These are phyloP conservation scores for Beta macrorhiza DNA, from an alignment of 179 eudicot species.

Conservation along the genomic window DNA sequence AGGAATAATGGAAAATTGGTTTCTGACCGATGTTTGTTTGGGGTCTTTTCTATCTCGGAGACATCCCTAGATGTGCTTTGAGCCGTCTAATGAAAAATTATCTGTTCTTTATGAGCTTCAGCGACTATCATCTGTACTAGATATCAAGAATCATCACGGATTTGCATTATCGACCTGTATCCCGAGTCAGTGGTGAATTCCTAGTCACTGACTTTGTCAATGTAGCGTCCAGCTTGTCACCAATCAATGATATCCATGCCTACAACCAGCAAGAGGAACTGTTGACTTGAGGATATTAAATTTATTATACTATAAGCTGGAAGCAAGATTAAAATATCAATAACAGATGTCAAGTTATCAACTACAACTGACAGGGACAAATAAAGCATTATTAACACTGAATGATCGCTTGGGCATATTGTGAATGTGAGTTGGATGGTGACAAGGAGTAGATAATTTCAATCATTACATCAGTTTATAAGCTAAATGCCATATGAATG, in stretches of 20 bases:
- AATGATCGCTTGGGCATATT: slow-evolving; percentile 15
- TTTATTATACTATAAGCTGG: slow-evolving; percentile 21
- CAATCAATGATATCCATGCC: slow-evolving; percentile 92
- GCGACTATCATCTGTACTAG: neutral
- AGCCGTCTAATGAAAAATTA: slow-evolving; percentile 7
- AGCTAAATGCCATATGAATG: neutral
- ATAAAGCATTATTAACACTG: slow-evolving; percentile 1
- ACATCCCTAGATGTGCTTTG: neutral
- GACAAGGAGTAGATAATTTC: slow-evolving; percentile 12
- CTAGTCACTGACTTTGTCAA: slow-evolving; percentile 50
- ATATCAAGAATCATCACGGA: neutral
- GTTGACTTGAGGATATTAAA: slow-evolving; percentile 13
- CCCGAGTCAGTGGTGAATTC: slow-evolving; percentile 30
- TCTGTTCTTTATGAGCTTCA: slow-evolving; percentile 23
- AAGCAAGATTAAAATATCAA: slow-evolving; percentile 10
- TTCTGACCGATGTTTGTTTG: neutral
- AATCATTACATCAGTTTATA: slow-evolving; percentile 1
- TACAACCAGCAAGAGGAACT: slow-evolving; percentile 22
- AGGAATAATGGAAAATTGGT: neutral
- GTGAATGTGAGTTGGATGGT: slow-evolving; percentile 21
- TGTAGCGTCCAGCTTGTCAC: slow-evolving; percentile 87
- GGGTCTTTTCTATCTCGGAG: neutral
- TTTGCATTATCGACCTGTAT: slow-evolving; percentile 25
- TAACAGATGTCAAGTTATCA: slow-evolving; percentile 18
- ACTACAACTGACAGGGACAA: slow-evolving; percentile 15